A percentile compares a stretch with the other conserved stretches of the same genome.
These are phyloP conservation scores for Deuterostichococcus epilithicus DNA, from an alignment of 139 green algal genomes.

Conservation along the genomic window DNA sequence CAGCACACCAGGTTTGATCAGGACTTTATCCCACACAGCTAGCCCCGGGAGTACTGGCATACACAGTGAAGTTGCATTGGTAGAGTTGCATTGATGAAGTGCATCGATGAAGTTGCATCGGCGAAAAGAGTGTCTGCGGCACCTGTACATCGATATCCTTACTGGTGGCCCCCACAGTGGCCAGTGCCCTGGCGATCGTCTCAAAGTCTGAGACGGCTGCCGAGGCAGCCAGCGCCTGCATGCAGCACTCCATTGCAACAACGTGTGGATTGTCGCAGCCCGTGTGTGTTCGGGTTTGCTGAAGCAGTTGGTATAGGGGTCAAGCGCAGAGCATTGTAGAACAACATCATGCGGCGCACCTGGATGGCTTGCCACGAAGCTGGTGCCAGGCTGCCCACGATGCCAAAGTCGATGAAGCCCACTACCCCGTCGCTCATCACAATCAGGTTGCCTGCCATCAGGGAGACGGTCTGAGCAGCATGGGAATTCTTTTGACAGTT, in stretches of 20 bases:
- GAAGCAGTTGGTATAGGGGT: background rate
- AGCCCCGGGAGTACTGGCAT: too few species aligned
- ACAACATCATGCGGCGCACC: background rate
- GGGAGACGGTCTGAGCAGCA: too few species aligned
- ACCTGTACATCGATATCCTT: conserved; percentile 55
- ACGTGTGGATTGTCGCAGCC: too few species aligned
- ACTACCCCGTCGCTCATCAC: conserved; percentile 77
- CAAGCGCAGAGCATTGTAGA: too few species aligned
- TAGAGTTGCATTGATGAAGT: too few species aligned
- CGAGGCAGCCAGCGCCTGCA: conserved; percentile 73
- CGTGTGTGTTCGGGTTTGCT: too few species aligned
- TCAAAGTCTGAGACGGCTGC: conserved; percentile 61
- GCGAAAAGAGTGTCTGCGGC: too few species aligned
- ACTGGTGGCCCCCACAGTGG: conserved; percentile 47
- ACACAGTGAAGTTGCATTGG: too few species aligned
- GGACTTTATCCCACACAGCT: too few species aligned
- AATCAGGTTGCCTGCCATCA: conserved; percentile 83
- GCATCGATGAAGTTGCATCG: too few species aligned
- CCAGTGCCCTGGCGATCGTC: conserved; percentile 72
- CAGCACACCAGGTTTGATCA: too few species aligned
- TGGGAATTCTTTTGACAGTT: too few species aligned
- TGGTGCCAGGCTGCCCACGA: conserved; percentile 79
- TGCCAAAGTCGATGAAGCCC: conserved; percentile 93
- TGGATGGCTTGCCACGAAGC: conserved; percentile 28
- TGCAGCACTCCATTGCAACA: conserved; percentile 58